Conservation (phyloP, 2,329 filamentous ascomycete species). For the Colletotrichum tabaci region DNA sequence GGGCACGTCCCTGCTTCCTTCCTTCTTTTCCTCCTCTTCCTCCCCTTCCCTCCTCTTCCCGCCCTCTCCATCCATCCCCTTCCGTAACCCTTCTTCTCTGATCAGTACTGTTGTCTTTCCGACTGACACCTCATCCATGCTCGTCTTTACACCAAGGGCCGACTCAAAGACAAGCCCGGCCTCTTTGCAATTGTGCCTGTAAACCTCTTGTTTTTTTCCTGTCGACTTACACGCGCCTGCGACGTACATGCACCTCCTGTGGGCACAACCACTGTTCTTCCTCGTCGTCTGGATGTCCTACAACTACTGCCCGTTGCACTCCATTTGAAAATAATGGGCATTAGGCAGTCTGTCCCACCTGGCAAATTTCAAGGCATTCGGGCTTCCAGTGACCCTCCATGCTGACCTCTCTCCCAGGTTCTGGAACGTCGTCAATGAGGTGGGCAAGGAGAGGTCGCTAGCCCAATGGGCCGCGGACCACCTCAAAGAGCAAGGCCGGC, state of each 20-base stretch:
- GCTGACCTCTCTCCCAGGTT: neutral
- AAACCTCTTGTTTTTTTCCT: too few relatives aligned
- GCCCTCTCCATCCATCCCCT: neutral
- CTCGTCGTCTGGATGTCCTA: neutral
- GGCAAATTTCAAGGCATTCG: neutral
- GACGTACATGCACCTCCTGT: neutral
- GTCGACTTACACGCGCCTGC: neutral
- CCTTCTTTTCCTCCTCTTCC: neutral
- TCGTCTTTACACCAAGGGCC: neutral
- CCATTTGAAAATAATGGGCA: neutral
- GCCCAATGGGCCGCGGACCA: constrained; percentile 15
- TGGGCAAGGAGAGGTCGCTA: neutral
- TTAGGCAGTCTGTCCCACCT: neutral
- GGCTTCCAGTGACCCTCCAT: neutral
- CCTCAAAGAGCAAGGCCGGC: neutral
- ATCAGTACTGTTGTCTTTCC: too few relatives aligned
- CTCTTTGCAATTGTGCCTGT: neutral
- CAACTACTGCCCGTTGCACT: neutral
- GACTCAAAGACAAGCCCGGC: neutral
- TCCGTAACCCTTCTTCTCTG: too few relatives aligned
- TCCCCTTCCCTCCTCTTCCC: neutral
- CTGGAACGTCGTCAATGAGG: neutral
- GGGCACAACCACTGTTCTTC: neutral
- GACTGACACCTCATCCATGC: too few relatives aligned
- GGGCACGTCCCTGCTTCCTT: neutral